phyloP scores from a whole-genome alignment of 78 protist species.

The Dictyostelium purpureum region DNA sequence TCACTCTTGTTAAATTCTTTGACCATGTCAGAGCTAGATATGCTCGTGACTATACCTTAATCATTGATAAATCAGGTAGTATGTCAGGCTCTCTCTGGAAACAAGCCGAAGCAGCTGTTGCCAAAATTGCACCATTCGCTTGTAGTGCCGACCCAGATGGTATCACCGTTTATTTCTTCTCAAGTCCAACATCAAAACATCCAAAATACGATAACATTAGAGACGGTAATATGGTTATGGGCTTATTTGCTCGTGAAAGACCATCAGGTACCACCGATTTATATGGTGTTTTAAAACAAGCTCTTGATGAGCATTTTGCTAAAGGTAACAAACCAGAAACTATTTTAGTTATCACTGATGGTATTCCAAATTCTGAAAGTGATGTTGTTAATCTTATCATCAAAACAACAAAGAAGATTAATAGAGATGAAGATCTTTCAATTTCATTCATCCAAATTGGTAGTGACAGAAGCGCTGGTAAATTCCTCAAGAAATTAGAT shows the following conservation, averaged over 20 bases:
- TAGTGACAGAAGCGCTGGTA: constrained; percentile 46
- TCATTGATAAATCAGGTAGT: constrained; percentile 48
- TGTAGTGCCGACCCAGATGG: constrained; percentile 68
- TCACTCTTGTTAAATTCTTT: constrained; percentile 51
- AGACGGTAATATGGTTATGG: constrained; percentile 27
- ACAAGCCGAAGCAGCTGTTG: constrained; percentile 30
- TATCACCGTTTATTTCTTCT: constrained; percentile 53
- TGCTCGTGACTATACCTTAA: constrained; percentile 67
- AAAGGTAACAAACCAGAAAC: constrained; percentile 60
- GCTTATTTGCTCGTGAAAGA: constrained; percentile 49
- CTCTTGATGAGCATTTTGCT: constrained; percentile 49
- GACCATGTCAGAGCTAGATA: constrained; percentile 32
- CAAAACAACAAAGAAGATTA: constrained; percentile 17
- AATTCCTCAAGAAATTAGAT: constrained; percentile 70
- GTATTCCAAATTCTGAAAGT: constrained; percentile 61
- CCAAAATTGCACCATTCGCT: constrained; percentile 70
- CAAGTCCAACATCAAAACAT: constrained; percentile 6
- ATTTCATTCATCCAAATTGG: constrained; percentile 84
- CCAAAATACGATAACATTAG: constrained; percentile 36
- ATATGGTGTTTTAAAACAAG: constrained; percentile 69
- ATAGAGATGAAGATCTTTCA: constrained; percentile 75
- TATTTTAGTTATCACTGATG: constrained; percentile 83
- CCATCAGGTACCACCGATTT: constrained; percentile 82
- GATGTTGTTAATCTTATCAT: constrained; percentile 44
- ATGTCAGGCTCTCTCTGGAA: constrained; percentile 61